Conservation (phyloP, 306 rosid genomes). For the Alnus rubra region DNA sequence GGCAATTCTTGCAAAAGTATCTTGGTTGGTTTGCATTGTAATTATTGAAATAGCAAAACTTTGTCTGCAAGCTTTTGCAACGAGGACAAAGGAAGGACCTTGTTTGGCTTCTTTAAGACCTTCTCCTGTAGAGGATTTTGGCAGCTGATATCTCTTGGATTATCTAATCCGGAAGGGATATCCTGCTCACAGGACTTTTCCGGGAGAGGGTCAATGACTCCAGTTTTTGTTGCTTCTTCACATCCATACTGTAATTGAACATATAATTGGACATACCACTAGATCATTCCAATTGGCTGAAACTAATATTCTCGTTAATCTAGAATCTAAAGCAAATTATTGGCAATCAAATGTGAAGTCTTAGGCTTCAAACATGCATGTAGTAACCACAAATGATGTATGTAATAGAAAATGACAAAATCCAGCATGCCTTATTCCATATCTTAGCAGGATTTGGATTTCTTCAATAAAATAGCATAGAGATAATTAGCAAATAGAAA, state of each 20-base stretch:
- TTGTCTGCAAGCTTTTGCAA: slow-evolving; percentile 59
- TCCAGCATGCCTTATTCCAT: not conserved
- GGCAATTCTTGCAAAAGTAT: slow-evolving; percentile 67
- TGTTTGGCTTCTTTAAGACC: slow-evolving; percentile 49
- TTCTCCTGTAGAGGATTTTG: slow-evolving; percentile 36
- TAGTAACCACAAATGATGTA: slow-evolving; percentile 1
- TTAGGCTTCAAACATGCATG: slow-evolving; percentile 4
- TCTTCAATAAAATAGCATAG: slow-evolving; percentile 1
- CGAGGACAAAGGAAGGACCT: slow-evolving; percentile 67
- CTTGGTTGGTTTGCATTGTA: slow-evolving; percentile 69
- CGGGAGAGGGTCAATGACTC: slow-evolving; percentile 19
- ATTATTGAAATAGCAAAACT: slow-evolving; percentile 71
- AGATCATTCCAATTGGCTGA: slow-evolving; percentile 2
- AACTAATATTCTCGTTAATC: slow-evolving; percentile 18
- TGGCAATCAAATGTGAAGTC: slow-evolving; percentile 4
- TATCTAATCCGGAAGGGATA: slow-evolving; percentile 19
- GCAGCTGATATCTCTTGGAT: not conserved
- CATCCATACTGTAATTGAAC: slow-evolving; percentile 14
- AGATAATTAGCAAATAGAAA: slow-evolving; percentile 5
- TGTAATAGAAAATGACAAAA: not conserved
- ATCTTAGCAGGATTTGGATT: not conserved
- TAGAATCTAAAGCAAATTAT: not conserved
- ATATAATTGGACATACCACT: slow-evolving; percentile 9
- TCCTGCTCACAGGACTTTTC: slow-evolving; percentile 22
- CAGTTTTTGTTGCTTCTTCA: slow-evolving; percentile 28